Evolutionary conservation across 768 basidiomycete species (phyloP), one percentile per base, ranked within the genome.

Genomic region (Lanmaoa rubissima): DNA sequence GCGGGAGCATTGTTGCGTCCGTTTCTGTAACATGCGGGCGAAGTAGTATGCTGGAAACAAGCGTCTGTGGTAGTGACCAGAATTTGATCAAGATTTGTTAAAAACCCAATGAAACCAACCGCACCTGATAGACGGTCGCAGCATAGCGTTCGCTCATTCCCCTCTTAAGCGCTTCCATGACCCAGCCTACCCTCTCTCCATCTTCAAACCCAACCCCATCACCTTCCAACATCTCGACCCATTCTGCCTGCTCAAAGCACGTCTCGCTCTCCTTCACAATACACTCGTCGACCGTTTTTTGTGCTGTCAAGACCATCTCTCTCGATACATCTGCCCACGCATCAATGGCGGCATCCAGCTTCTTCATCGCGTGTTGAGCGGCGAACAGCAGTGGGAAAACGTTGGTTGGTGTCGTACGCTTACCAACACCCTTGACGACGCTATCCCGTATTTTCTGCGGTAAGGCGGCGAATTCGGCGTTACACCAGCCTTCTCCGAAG

Each of bases 401-500:
- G 57, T 90, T 92, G 46, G 71, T 55, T 0, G 88, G 82, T 0
- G 81, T 86, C 3, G 90, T 87, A 7, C 84, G 78, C 55, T 86
- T 88, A 17, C 78, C 78, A 0, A 97, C 77, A 5, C 89, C 90
- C 55, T 85, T 85, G n/a, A 94, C 73, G 9, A 95, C 74, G 14
- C 74, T 75, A 24, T 89, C 85, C 39, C 88, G 81, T 19, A 84
- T 78, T 60, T 86, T 86, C 54, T 78, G 79, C 3, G 85, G 78
- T 2, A 96, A 77, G 0, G 74, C 71, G 0, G 90, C 90, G 63
- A 98, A 90, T 53, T 97, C 94, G 38, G 81, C 70, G 0, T 83
- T 88, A 70, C 85, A 88, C 95, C 94, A 97, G 3, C 90, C 88
- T 60, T 92, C 90, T 5, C 92, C 93, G 65, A 92, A 98, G 32